These are phyloP conservation scores for Adansonia grandidieri DNA, from an alignment of 441 rosid species.

Conservation along the genomic window DNA sequence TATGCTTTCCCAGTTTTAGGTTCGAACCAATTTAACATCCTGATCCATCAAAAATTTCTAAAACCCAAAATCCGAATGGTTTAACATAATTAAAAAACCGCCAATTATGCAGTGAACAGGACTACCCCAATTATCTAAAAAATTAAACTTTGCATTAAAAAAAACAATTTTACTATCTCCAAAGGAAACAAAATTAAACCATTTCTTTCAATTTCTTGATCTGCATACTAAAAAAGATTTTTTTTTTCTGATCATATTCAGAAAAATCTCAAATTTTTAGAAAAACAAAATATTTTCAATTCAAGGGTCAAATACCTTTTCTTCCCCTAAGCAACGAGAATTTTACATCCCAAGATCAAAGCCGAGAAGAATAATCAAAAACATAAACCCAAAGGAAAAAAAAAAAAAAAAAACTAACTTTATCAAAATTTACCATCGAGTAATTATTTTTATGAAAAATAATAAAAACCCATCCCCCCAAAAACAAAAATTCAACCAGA, in stretches of 20 bases:
- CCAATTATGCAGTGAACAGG: neutral
- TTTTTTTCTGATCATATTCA: neutral
- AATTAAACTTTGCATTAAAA: neutral
- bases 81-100: neutral
- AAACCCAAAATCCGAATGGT: conserved; percentile 2
- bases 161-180: neutral
- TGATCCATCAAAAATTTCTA: conserved; percentile 1
- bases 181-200: neutral
- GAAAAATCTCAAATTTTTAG: neutral
- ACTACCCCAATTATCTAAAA: neutral
- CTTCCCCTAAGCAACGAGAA: neutral
- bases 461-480: neutral
- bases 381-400: neutral
- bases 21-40: neutral
- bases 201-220: neutral
- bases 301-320: neutral
- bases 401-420: neutral
- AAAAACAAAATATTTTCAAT: neutral
- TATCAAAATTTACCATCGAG: neutral
- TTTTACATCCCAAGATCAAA: conserved; percentile 5
- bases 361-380: neutral
- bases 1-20: neutral
- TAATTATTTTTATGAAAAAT: neutral
- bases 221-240: neutral
- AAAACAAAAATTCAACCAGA: neutral